A percentile compares a stretch with the other conserved stretches of the same genome.
Conservation (phyloP, 106 monocot genomes). For the Allium cepa region DNA sequence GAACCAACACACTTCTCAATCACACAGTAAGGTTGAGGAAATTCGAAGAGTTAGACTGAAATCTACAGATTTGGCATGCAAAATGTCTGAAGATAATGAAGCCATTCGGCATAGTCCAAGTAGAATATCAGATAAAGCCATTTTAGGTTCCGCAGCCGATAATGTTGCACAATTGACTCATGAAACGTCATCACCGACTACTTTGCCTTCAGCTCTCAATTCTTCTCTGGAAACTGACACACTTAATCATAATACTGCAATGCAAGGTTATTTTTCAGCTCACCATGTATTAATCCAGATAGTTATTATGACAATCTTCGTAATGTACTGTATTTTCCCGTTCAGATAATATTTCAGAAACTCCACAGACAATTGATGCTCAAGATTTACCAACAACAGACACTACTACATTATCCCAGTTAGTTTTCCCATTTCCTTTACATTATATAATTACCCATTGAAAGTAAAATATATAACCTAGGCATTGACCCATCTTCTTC, state of each 20-base stretch:
- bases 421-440: not conserved
- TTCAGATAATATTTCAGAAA: not conserved
- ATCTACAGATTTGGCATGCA: not conserved
- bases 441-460: too few relatives aligned
- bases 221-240: not conserved
- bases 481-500: too few relatives aligned
- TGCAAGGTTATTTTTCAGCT: too few relatives aligned
- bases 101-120: slow-evolving; percentile 1
- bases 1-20: not conserved
- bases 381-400: not conserved
- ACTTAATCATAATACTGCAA: not conserved
- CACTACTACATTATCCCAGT: not conserved
- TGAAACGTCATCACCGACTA: slow-evolving; percentile 7
- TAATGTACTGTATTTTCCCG: not conserved
- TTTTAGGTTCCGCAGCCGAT: not conserved
- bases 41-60: slow-evolving; percentile 3
- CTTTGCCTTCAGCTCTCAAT: not conserved
- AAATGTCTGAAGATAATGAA: not conserved
- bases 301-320: not conserved
- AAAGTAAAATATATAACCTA: too few relatives aligned
- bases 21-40: not conserved
- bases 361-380: not conserved
- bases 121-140: not conserved
- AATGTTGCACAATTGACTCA: not conserved
- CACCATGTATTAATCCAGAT: not conserved